Evolutionary conservation across 2,329 filamentous ascomycete genomes (phyloP).

Genomic region (Chaetomiaceae sp.): DNA sequence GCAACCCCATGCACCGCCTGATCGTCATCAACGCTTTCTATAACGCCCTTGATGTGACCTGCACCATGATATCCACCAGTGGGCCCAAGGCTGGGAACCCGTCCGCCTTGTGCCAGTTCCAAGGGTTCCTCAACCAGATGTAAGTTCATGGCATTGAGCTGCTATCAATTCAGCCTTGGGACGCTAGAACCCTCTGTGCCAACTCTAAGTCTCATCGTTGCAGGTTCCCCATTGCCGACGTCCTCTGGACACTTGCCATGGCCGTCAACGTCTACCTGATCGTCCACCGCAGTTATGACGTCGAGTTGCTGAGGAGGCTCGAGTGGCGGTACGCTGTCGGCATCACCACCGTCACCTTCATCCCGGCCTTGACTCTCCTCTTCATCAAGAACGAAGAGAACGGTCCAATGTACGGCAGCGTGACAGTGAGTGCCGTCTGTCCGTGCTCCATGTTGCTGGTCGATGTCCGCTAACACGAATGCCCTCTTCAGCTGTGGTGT

Average conservation of each 20-base stretch:
- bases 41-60: conserved; percentile 35
- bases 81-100: conserved; percentile 32
- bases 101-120: conserved; percentile 34
- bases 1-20: conserved; percentile 36
- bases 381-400: conserved; percentile 30
- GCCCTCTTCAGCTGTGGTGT: conserved; percentile 32
- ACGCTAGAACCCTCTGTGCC: too few species aligned
- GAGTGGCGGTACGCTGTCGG: conserved; percentile 30
- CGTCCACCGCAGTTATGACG: conserved; percentile 33
- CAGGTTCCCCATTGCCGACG: conserved; percentile 36
- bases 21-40: conserved; percentile 37
- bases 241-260: conserved; percentile 36
- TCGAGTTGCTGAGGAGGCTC: conserved; percentile 29
- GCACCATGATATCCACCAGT: conserved; percentile 36
- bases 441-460: too few species aligned
- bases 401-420: conserved; percentile 34
- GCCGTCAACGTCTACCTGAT: conserved; percentile 34
- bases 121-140: conserved; percentile 36
- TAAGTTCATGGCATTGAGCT: conserved; percentile 17
- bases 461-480: not conserved
- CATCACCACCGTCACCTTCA: conserved; percentile 31
- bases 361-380: conserved; percentile 33
- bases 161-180: not conserved
- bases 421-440: conserved; percentile 26
- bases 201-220: not conserved